phyloP scores from a whole-genome alignment of 23 red algal species.

The Gracilaria domingensis region DNA sequence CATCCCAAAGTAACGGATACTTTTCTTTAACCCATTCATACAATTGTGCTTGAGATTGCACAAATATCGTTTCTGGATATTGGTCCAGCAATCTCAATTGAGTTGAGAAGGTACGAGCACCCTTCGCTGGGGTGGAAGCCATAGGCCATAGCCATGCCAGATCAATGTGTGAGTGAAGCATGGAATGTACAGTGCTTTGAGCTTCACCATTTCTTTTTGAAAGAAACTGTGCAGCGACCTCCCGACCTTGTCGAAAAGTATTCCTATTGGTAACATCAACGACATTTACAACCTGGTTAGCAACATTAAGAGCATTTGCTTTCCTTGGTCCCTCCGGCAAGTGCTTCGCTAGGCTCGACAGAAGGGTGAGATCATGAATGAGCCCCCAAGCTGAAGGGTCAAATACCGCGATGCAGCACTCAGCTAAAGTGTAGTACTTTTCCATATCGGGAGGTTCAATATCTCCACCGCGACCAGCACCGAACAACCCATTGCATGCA shows the following conservation, averaged over 20 bases:
- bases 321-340: constrained; percentile 67
- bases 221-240: constrained; percentile 66
- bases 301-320: constrained; percentile 61
- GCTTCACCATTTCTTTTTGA: constrained; percentile 33
- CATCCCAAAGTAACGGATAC: constrained; percentile 67
- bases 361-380: constrained; percentile 75
- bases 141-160: constrained; percentile 85
- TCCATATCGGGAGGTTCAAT: constrained; percentile 82
- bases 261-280: constrained; percentile 48
- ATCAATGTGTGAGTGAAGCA: constrained; percentile 91
- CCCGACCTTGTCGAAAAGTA: constrained; percentile 30
- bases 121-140: constrained; percentile 78
- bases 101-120: constrained; percentile 77
- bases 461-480: constrained; percentile 78
- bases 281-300: constrained; percentile 82
- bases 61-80: constrained; percentile 77
- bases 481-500: constrained; percentile 91
- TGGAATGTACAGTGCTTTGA: constrained; percentile 48
- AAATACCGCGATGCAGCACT: constrained; percentile 70
- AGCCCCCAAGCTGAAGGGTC: constrained; percentile 67
- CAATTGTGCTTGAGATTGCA: constrained; percentile 78
- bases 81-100: constrained; percentile 69
- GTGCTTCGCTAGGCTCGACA: constrained; percentile 48
- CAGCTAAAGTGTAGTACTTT: constrained; percentile 61
- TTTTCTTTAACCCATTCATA: constrained; percentile 78